phyloP scores from a whole-genome alignment of 352 stramenopile species.

The Ophiocytium majus region DNA sequence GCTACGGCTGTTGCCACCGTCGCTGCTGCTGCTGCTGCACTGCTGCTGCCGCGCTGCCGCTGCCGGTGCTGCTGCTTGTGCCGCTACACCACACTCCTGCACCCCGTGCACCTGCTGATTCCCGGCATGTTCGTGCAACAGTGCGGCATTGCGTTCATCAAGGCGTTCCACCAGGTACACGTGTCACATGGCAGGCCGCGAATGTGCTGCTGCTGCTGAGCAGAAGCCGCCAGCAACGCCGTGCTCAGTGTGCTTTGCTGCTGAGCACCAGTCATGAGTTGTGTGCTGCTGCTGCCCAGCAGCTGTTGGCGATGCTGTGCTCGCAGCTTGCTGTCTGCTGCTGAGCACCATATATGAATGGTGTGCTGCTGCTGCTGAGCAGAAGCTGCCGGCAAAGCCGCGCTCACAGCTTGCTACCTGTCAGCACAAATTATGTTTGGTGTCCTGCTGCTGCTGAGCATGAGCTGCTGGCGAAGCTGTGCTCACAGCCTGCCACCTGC shows the following conservation, averaged over 20 bases:
- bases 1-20: not conserved
- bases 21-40: not conserved
- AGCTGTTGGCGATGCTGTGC: too few species aligned
- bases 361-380: too few species aligned
- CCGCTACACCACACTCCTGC: too few species aligned
- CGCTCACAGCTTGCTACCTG: too few species aligned
- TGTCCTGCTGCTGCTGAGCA: too few species aligned
- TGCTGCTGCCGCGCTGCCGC: not conserved
- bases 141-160: constrained; percentile 23
- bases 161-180: constrained; percentile 19
- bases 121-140: not conserved
- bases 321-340: too few species aligned
- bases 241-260: not conserved
- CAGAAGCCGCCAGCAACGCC: not conserved
- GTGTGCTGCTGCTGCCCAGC: not conserved
- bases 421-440: too few species aligned
- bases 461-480: constrained; percentile 11
- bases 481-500: not conserved
- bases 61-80: too few species aligned
- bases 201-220: not conserved
- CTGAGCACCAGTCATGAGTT: not conserved
- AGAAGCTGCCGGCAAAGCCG: too few species aligned
- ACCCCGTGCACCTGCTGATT: not conserved
- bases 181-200: not conserved
- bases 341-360: too few species aligned